These are phyloP conservation scores for Breynia disticha DNA, from an alignment of 441 rosid genomes.

Conservation along the genomic window DNA sequence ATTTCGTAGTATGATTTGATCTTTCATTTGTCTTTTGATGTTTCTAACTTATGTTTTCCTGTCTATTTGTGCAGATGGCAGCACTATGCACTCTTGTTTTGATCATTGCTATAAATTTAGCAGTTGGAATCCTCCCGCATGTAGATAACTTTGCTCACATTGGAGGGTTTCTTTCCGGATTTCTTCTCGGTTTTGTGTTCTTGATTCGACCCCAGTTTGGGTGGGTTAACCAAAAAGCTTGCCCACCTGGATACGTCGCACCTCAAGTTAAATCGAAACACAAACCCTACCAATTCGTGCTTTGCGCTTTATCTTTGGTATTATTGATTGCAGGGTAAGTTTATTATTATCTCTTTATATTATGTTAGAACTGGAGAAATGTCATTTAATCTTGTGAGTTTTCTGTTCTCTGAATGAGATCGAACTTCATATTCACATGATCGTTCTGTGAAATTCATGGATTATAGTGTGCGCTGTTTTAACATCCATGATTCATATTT, in stretches of 20 bases:
- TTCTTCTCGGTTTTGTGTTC: conserved; percentile 82
- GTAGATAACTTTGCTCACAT: conserved; percentile 96
- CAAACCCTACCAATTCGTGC: conserved; percentile 64
- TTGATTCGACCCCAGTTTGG: conserved; percentile 80
- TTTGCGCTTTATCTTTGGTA: conserved; percentile 47
- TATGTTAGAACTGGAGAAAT: background rate
- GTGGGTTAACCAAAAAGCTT: conserved; percentile 49
- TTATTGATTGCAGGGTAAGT: conserved; percentile 57
- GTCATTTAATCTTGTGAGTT: no score
- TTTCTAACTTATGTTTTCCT: conserved; percentile 10
- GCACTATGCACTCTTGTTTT: conserved; percentile 67
- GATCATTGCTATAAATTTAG: conserved; percentile 60
- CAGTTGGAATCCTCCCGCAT: conserved; percentile 78
- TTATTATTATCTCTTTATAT: background rate
- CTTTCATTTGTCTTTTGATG: background rate
- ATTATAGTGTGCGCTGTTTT: no score
- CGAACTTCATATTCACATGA: no score
- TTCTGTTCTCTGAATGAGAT: no score
- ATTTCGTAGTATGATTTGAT: background rate
- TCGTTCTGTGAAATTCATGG: no score
- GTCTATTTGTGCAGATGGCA: conserved; percentile 48
- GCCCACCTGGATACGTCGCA: conserved; percentile 44
- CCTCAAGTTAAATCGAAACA: conserved; percentile 52
- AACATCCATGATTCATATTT: no score
- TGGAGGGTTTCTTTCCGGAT: conserved; percentile 83